Evolutionary conservation across 208 protist genomes (phyloP).

Genomic region (Borovskyia barvae): DNA sequence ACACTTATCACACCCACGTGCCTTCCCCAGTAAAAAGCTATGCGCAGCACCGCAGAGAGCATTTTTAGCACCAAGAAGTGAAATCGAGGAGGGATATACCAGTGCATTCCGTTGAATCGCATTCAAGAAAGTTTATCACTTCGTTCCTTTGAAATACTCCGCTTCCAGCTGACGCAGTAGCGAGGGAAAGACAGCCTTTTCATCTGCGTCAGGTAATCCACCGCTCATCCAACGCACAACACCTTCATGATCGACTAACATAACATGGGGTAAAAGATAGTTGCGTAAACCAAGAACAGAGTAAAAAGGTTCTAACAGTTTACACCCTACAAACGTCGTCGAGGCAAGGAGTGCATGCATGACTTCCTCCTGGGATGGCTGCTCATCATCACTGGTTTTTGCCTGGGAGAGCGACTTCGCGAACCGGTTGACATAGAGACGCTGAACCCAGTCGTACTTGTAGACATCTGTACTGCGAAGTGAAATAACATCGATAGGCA

Average conservation of each 20-base stretch:
- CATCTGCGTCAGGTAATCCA: conserved; percentile 78
- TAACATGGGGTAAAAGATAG: conserved; percentile 77
- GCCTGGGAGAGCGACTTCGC: conserved; percentile 43
- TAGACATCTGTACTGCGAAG: conserved; percentile 80
- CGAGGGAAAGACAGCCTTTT: conserved; percentile 52
- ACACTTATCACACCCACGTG: too few relatives aligned
- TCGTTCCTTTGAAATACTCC: conserved; percentile 63
- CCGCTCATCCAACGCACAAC: conserved; percentile 77
- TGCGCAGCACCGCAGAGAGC: too few relatives aligned
- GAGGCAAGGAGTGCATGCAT: conserved; percentile 43
- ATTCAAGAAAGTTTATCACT: too few relatives aligned
- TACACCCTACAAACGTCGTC: conserved; percentile 77
- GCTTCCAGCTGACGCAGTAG: conserved; percentile 71
- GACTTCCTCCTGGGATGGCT: conserved; percentile 3
- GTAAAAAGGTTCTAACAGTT: conserved; percentile 76
- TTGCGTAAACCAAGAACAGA: conserved; percentile 67
- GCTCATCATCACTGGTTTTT: not conserved
- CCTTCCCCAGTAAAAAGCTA: too few relatives aligned
- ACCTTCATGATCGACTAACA: conserved; percentile 84
- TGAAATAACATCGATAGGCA: conserved; percentile 80
- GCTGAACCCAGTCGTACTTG: conserved; percentile 80
- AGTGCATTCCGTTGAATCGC: too few relatives aligned
- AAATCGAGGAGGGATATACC: too few relatives aligned
- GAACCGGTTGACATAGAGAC: conserved; percentile 70
- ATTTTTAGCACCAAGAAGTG: too few relatives aligned